Evolutionary conservation across 495 filamentous ascomycete species (phyloP), one percentile per base, ranked within the genome.

Genomic region (Xylaria venustula): DNA sequence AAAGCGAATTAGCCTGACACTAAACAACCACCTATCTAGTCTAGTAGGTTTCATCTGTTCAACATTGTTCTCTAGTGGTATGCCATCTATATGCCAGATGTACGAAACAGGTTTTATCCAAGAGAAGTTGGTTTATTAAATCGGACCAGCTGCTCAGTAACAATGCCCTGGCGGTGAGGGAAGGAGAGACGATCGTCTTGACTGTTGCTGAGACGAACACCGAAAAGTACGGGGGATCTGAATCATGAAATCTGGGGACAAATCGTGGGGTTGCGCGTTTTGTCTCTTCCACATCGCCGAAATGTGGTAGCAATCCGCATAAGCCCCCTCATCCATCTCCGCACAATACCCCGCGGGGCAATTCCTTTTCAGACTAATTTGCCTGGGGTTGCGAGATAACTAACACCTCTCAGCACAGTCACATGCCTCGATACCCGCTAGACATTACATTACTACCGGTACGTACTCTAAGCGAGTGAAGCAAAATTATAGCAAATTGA

Each of bases 191-290:
- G 14, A 7, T 40, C 30, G 30, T 40, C 14, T 40, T 40, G 37
- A 11, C 5, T 34, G 11, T 34, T 34, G 30, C 11, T 34, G 30
- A 34, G 30, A 9, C 37, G 15, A 40, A 15, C 30, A 3, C 3
- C 7, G 15, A 15, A 40, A 48, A 12, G 28, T 45, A 58, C 44
- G 20, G 42, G 54, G 54, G 50, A 61, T 32, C 41, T 61, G 49
- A 30, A 20, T n/a, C 49, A 45, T 47, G 28, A 54, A 20, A 61
- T 36, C 23, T 30, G 32, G 49, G 58, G 58, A 47, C 25, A 30
- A 61, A 61, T 28, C 26, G 41, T 40, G 58, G 58, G 50, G 58
- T 54, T 30, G 40, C 28, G 11, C 30, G 41, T 26, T 47, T 41
- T 20, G 8, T 15, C 30, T 34, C 19, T 44, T 34, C 40, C n/a